phyloP scores from a whole-genome alignment of 192 early-diverging fungal species.

The Allomyces macrogynus region DNA sequence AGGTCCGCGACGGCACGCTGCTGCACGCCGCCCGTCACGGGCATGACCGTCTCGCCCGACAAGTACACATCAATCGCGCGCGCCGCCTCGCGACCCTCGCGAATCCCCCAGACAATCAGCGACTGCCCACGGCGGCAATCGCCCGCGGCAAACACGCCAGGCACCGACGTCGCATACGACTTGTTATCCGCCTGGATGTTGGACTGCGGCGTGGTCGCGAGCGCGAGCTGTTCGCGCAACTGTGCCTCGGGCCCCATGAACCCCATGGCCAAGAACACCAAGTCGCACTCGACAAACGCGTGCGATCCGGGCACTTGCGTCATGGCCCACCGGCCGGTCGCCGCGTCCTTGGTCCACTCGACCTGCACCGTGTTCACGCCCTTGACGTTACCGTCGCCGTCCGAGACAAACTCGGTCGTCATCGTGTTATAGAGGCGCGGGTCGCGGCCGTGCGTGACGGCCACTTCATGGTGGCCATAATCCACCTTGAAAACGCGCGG shows the following conservation, averaged over 20 bases:
- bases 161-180: constrained; percentile 53
- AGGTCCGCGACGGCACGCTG: constrained; percentile 28
- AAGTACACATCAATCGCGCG: constrained; percentile 75
- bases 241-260: constrained; percentile 83
- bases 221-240: constrained; percentile 54
- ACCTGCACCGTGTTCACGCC: constrained; percentile 90
- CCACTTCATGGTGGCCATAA: constrained; percentile 88
- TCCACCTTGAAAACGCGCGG: constrained; percentile 88
- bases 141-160: constrained; percentile 84
- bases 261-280: constrained; percentile 89
- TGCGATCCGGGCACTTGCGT: constrained; percentile 67
- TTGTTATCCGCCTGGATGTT: constrained; percentile 65
- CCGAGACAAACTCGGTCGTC: constrained; percentile 83
- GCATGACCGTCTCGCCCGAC: constrained; percentile 59
- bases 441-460: constrained; percentile 72
- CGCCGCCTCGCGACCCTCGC: constrained; percentile 88
- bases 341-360: constrained; percentile 74
- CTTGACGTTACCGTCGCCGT: constrained; percentile 54
- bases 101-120: constrained; percentile 95
- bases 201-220: constrained; percentile 52
- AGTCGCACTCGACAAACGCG: constrained; percentile 66
- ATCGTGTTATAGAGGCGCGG: constrained; percentile 88
- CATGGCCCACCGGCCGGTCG: constrained; percentile 65
- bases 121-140: constrained; percentile 92
- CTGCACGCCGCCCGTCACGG: constrained; percentile 69